These are phyloP conservation scores for Astrocystis sublimbata DNA, from an alignment of 495 filamentous ascomycete genomes.

Conservation along the genomic window DNA sequence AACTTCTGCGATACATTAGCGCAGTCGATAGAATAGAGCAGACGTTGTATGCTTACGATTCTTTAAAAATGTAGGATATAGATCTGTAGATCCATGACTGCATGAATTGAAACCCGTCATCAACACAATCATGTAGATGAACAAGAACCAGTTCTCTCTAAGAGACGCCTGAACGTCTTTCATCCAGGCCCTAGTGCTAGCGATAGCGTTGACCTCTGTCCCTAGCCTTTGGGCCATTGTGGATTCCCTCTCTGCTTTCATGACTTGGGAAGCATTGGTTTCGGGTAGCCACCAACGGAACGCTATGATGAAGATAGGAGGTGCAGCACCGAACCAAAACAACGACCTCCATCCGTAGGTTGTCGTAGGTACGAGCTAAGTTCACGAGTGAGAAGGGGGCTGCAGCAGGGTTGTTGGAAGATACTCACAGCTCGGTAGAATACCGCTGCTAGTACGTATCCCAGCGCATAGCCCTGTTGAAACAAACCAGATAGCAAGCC, in stretches of 20 bases:
- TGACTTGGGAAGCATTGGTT: constrained; percentile 47
- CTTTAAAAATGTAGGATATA: constrained; percentile 79
- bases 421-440: constrained; percentile 58
- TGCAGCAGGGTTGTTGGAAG: not conserved
- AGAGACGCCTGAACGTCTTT: constrained; percentile 69
- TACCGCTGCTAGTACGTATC: constrained; percentile 72
- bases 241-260: constrained; percentile 18
- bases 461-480: constrained; percentile 82
- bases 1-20: constrained; percentile 48
- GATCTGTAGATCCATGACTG: constrained; percentile 84
- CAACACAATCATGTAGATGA: constrained; percentile 73
- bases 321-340: constrained; percentile 79
- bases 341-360: constrained; percentile 71
- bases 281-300: constrained; percentile 78
- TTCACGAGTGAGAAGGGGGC: not conserved
- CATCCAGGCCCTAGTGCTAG: constrained; percentile 59
- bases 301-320: constrained; percentile 71
- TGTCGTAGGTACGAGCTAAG: constrained; percentile 65
- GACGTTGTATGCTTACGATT: constrained; percentile 39
- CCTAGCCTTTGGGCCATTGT: constrained; percentile 59
- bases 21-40: not conserved
- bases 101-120: constrained; percentile 90
- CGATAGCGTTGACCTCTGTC: constrained; percentile 50
- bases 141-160: constrained; percentile 69
- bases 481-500: constrained; percentile 75